phyloP scores from a whole-genome alignment of 176 grass and related monocot genomes.

The Poa annua region DNA sequence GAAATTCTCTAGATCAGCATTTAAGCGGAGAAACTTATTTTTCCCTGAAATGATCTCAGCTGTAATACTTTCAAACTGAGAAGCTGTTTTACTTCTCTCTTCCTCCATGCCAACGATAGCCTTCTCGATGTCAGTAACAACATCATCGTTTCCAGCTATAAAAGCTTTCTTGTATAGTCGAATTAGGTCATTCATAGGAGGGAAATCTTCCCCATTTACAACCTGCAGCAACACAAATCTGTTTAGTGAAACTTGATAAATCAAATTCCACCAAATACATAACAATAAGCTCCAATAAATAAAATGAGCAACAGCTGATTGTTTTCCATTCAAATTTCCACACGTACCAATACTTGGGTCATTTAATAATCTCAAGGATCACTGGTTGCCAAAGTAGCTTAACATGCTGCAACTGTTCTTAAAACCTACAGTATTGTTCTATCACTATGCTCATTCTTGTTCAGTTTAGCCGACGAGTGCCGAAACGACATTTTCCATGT shows the following conservation, averaged over 20 bases:
- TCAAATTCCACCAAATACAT: background rate
- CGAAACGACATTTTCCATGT: background rate
- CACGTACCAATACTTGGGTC: slow-evolving; percentile 4
- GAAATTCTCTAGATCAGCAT: slow-evolving; percentile 96
- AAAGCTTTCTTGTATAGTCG: slow-evolving; percentile 77
- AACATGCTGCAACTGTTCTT: background rate
- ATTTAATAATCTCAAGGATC: slow-evolving; percentile 1
- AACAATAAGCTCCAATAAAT: background rate
- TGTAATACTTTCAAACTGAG: slow-evolving; percentile 56
- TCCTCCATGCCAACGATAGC: slow-evolving; percentile 60
- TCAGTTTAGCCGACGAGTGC: background rate
- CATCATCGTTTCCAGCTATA: slow-evolving; percentile 66
- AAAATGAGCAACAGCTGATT: background rate
- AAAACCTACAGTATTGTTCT: background rate
- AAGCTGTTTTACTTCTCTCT: slow-evolving; percentile 61
- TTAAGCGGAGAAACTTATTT: slow-evolving; percentile 78
- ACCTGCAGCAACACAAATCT: slow-evolving; percentile 27
- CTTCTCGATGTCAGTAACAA: slow-evolving; percentile 62
- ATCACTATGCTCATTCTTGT: slow-evolving; percentile 2
- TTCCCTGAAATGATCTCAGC: slow-evolving; percentile 70
- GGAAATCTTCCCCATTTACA: slow-evolving; percentile 57
- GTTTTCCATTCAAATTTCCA: background rate
- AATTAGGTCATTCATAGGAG: slow-evolving; percentile 72
- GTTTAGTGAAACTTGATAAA: slow-evolving; percentile 40
- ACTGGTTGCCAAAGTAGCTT: slow-evolving; percentile 26